Evolutionary conservation across 179 eudicot genomes (phyloP), one percentile per base, ranked within the genome.

Genomic region (Amaranthus tricolor): DNA sequence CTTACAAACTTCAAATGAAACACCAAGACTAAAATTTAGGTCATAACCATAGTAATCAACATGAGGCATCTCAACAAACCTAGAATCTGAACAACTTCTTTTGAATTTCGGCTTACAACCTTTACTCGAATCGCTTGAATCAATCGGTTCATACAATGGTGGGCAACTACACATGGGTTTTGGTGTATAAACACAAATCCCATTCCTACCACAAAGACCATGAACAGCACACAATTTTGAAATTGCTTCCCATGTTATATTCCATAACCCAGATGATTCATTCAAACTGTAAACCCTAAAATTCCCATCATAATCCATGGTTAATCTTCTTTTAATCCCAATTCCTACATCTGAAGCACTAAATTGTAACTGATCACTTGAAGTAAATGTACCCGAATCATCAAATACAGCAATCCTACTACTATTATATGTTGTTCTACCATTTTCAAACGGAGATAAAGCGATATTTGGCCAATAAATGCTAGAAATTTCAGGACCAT

Each of bases 291-390:
- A 82, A 40, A 83, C 76, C 80, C 94, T 82, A 19, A 86, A 55
- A 76, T 88, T 88, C 47, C 94, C 91, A 79, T 89, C 94, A 20
- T 63, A 74, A 67, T 89, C 94, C 62, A 89, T 60, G 1, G 87
- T 89, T 68, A 89, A 58, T 55, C 89, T 62, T 60, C 93, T 80
- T 55, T 75, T 80, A 9, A 82, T 60, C 61, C 77, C 82, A 19
- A 65, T 48, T 21, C 89, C 93, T 31, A 44, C 31, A 71, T 89
- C 93, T 13, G 84, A 75, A 17, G 87, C 74, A 16, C 59, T 78
- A 49, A 88, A 82, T 9, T 74, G 71, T 15, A 86, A 62, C 60
- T 20, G 53, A 72, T 89, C 94, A 72, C 85, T 83, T 11, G 91
- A 83, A 6, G 5, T 16, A 73, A 89, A 87, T 51, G 57, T 59